A percentile compares a stretch with the other conserved stretches of the same genome.
Conservation (phyloP, 495 filamentous ascomycete species). For the Haplographium delicatum region DNA sequence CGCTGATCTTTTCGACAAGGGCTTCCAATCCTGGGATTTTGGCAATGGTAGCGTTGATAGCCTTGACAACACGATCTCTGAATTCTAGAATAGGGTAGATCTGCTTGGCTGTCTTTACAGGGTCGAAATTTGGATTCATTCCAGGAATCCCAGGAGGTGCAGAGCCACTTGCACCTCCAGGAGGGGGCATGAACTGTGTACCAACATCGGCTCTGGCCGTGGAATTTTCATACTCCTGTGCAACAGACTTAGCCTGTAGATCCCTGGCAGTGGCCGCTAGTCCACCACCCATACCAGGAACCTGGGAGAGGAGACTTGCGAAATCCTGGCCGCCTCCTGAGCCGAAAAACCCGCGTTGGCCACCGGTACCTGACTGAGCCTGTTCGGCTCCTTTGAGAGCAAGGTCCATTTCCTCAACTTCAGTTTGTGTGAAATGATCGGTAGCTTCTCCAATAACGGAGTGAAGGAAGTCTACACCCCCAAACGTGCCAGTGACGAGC, state of each 20-base stretch:
- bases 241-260: slow-evolving; percentile 69
- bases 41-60: slow-evolving; percentile 76
- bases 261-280: slow-evolving; percentile 72
- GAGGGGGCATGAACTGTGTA: slow-evolving; percentile 39
- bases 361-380: slow-evolving; percentile 35
- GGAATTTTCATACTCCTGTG: slow-evolving; percentile 62
- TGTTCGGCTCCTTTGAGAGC: slow-evolving; percentile 57
- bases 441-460: slow-evolving; percentile 94
- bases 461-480: slow-evolving; percentile 73
- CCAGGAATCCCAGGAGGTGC: slow-evolving; percentile 56
- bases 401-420: slow-evolving; percentile 81
- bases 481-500: slow-evolving; percentile 83
- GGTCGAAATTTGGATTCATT: slow-evolving; percentile 73
- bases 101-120: slow-evolving; percentile 69
- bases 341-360: slow-evolving; percentile 36
- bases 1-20: slow-evolving; percentile 83
- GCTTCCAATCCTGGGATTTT: slow-evolving; percentile 87
- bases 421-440: slow-evolving; percentile 92
- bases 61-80: slow-evolving; percentile 84
- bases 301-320: slow-evolving; percentile 64
- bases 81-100: slow-evolving; percentile 96
- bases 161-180: slow-evolving; percentile 41
- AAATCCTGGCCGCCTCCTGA: slow-evolving; percentile 45
- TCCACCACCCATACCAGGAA: slow-evolving; percentile 68
- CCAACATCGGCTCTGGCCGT: slow-evolving; percentile 31